Base-by-base conservation (phyloP, 768 basidiomycete genomes). In the Mycena crocata region DNA sequence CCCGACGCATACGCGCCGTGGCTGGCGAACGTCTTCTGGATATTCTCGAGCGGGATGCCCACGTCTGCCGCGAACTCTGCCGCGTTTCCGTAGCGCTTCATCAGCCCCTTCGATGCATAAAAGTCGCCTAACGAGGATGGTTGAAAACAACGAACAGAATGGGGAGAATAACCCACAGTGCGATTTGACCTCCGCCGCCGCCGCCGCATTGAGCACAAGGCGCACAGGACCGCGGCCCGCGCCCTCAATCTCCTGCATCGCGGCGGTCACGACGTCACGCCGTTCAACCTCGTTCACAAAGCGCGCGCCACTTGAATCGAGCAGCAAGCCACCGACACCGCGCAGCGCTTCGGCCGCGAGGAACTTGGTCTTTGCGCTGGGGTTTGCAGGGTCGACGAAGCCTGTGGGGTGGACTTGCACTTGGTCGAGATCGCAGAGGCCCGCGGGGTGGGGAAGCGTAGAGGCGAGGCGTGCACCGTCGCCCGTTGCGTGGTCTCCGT, bases 281-380 rank as follows among this genome's bases (percentile, higher is more conserved):
- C 89, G 87, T 70, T 90, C 88, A 51, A 93, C 83, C 77, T 93
- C 92, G 66, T 92, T 87, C 52, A 89, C 89, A 73, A 93, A 93
- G 48, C 92, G 86, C 68, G 86, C 80, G 24, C 92, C 92, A 39
- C 86, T 84, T 65, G 84, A 86, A 76, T 93, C 90, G 71, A 93
- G 80, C 26, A 93, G 81, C 13, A 93, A 81, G 73, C 91, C 92
- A 56, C 92, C 92, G 44, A 89, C 90, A 63, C 92, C 93, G 73
- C 92, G 87, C n/a, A 93, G 85, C 39, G 92, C 93, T 80, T 93
- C 92, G 5, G 92, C 92, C 42, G 92, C 92, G 60, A 93, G 83
- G 85, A 93, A 93, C 79, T 92, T 92, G 69, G 91, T 90, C 77
- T 88, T 88, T 19, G 89, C 86, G 3, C 80, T 73, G 6, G 90